Conservation (phyloP, 192 early-diverging fungal species). For the Coemansia sp. region DNA sequence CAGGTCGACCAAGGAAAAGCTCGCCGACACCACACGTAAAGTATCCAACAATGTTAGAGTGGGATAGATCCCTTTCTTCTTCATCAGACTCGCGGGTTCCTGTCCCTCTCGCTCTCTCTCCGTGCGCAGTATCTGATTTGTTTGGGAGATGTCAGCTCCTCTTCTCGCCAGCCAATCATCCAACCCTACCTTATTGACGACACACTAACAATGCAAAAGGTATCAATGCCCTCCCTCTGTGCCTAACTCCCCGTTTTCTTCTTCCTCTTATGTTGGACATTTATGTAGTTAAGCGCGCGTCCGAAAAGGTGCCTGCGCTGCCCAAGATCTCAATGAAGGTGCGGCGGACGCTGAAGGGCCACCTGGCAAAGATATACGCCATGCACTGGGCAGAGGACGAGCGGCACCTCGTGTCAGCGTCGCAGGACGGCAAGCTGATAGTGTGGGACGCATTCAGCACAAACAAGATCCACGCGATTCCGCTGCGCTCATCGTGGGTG, state of each 20-base stretch:
- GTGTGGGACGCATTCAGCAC: constrained; percentile 99
- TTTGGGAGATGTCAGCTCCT: neutral
- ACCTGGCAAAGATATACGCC: constrained; percentile 98
- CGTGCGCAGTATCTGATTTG: neutral
- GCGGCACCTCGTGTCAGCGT: constrained; percentile 95
- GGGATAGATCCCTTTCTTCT: neutral
- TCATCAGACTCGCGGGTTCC: neutral
- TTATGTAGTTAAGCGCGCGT: constrained; percentile 76
- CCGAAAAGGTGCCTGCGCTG: constrained; percentile 82
- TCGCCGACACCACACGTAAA: constrained; percentile 94
- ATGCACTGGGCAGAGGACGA: constrained; percentile 99
- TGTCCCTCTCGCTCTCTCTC: too few species aligned
- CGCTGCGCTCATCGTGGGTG: constrained; percentile 98
- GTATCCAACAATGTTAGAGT: constrained; percentile 24
- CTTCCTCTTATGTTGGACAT: neutral
- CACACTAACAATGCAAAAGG: too few species aligned
- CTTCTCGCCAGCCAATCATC: too few species aligned
- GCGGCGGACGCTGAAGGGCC: constrained; percentile 95
- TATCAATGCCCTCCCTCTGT: neutral
- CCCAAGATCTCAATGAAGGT: constrained; percentile 94
- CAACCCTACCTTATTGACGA: too few species aligned
- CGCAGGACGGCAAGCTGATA: constrained; percentile 99
- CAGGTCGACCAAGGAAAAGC: constrained; percentile 88
- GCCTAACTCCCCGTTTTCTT: neutral
- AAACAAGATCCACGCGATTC: constrained; percentile 99